These are phyloP conservation scores for Mucor irregularis DNA, from an alignment of 371 early-diverging fungal species.

Conservation along the genomic window DNA sequence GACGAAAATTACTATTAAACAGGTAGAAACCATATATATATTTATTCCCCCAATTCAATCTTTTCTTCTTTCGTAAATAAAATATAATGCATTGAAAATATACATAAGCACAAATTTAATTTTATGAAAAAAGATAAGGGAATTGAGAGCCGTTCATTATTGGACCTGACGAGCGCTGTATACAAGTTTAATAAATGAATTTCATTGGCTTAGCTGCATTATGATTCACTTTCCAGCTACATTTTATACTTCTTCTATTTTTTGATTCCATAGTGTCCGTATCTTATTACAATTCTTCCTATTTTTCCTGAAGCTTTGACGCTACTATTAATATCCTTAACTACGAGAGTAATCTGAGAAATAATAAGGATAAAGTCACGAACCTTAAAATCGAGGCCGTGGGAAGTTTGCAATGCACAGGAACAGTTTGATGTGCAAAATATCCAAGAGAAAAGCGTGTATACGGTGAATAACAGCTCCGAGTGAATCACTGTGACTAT, in stretches of 20 bases:
- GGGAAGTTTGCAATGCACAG: slow-evolving; percentile 1
- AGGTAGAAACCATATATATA: not conserved
- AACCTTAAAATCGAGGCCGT: not conserved
- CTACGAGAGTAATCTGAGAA: too few relatives aligned
- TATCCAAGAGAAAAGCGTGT: not conserved
- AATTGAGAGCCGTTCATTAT: not conserved
- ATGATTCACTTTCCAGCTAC: not conserved
- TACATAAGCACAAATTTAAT: too few relatives aligned
- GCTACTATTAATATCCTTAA: too few relatives aligned
- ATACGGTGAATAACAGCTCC: slow-evolving; percentile 4
- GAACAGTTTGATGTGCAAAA: too few relatives aligned
- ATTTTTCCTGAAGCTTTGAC: too few relatives aligned
- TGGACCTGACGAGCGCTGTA: slow-evolving; percentile 7
- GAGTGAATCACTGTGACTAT: slow-evolving; percentile 18
- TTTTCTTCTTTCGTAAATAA: not conserved
- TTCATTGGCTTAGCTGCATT: slow-evolving; percentile 7
- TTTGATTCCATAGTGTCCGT: not conserved
- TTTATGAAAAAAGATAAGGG: not conserved
- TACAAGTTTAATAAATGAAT: not conserved
- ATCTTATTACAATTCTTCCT: too few relatives aligned
- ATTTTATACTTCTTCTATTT: not conserved
- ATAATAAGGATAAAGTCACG: not conserved
- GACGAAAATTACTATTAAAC: not conserved
- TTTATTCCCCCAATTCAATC: not conserved
- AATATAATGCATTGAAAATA: not conserved